Percentiles rank a stretch among this genome's conserved stretches.
These are phyloP conservation scores for Microcyclospora pomicola DNA, from an alignment of 2,329 filamentous ascomycete species.

Conservation along the genomic window DNA sequence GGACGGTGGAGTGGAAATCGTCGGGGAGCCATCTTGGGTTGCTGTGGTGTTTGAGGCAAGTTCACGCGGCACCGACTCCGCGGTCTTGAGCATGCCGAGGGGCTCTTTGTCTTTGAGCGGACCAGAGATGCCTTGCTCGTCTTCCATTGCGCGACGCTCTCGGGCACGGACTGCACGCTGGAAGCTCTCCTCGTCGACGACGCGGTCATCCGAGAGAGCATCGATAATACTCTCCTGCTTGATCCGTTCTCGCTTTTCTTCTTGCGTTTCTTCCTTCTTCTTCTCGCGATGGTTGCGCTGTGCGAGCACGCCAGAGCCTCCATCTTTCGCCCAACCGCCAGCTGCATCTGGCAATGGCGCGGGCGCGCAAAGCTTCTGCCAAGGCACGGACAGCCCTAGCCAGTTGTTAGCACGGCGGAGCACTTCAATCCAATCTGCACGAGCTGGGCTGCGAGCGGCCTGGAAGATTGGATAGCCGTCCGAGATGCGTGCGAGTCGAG, in stretches of 20 bases:
- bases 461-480: slow-evolving; percentile 76
- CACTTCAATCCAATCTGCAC: slow-evolving; percentile 69
- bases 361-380: slow-evolving; percentile 56
- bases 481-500: slow-evolving; percentile 56
- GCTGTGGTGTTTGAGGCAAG: neutral
- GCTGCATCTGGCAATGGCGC: slow-evolving; percentile 21
- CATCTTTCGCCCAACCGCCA: neutral
- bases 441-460: slow-evolving; percentile 53
- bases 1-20: too few relatives aligned
- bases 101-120: slow-evolving; percentile 18
- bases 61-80: neutral
- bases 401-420: slow-evolving; percentile 54
- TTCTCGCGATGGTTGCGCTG: slow-evolving; percentile 3
- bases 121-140: slow-evolving; percentile 34
- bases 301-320: neutral
- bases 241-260: slow-evolving; percentile 44
- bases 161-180: slow-evolving; percentile 48
- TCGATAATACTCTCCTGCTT: slow-evolving; percentile 54
- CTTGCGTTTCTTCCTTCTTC: slow-evolving; percentile 29
- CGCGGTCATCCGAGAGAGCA: slow-evolving; percentile 52
- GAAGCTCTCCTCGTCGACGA: slow-evolving; percentile 53
- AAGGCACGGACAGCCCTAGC: slow-evolving; percentile 49
- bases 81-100: neutral
- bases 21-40: too few relatives aligned
- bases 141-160: slow-evolving; percentile 42